These are phyloP conservation scores for Sporothrix curviconia DNA, from an alignment of 2,329 filamentous ascomycete species.

Conservation along the genomic window DNA sequence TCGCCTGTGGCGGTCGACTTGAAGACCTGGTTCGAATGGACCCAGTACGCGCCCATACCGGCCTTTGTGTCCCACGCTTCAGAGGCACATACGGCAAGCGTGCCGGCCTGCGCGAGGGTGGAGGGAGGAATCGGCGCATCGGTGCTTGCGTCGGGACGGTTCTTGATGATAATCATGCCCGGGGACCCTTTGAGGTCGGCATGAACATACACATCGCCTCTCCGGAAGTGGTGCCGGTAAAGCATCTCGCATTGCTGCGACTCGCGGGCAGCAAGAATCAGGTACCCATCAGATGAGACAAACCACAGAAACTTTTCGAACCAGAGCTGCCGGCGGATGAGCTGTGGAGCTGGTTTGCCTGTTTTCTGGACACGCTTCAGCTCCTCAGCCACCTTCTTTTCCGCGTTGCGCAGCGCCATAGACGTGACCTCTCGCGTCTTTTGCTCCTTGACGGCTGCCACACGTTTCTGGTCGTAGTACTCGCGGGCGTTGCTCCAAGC, in stretches of 20 bases:
- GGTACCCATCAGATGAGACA: constrained; percentile 88
- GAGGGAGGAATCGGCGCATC: constrained; percentile 87
- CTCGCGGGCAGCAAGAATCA: constrained; percentile 85
- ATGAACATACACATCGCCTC: constrained; percentile 87
- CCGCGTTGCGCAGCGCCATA: constrained; percentile 79
- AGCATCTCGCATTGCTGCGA: constrained; percentile 83
- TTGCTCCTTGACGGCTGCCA: constrained; percentile 77
- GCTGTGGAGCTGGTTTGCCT: constrained; percentile 80
- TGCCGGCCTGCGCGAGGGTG: constrained; percentile 84
- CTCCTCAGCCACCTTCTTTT: constrained; percentile 80
- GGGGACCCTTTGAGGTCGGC: constrained; percentile 81
- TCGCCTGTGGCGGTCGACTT: constrained; percentile 78
- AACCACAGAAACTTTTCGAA: constrained; percentile 98
- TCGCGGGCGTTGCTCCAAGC: constrained; percentile 85
- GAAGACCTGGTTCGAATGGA: constrained; percentile 79
- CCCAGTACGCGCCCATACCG: constrained; percentile 95
- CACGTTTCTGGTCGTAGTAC: constrained; percentile 86
- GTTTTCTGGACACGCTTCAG: constrained; percentile 83
- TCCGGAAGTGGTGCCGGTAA: constrained; percentile 79
- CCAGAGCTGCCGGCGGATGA: constrained; percentile 79
- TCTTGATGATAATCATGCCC: constrained; percentile 77
- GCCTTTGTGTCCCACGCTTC: constrained; percentile 95
- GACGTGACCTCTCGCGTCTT: constrained; percentile 77
- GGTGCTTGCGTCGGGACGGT: constrained; percentile 60
- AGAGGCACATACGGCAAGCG: constrained; percentile 75